Conservation (phyloP, 495 filamentous ascomycete species). For the Aspergillus heteromorphus region DNA sequence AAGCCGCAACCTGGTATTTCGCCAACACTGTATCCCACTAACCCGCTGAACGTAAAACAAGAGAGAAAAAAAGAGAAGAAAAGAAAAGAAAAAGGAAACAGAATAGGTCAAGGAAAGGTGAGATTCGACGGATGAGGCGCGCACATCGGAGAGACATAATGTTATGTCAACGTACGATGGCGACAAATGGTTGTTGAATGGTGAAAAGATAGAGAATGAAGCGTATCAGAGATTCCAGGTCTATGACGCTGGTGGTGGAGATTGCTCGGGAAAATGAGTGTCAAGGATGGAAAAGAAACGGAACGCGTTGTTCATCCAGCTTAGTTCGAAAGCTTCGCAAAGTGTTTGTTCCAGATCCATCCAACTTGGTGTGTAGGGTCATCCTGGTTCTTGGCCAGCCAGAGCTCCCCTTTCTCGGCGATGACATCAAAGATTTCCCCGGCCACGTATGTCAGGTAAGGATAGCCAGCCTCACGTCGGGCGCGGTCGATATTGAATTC, state of each 20-base stretch:
- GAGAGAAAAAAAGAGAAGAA: neutral
- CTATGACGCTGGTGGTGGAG: too few species aligned
- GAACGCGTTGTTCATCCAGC: neutral
- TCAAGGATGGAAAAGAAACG: neutral
- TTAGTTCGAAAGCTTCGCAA: slow-evolving; percentile 63
- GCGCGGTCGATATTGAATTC: slow-evolving; percentile 93
- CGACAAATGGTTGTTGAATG: too few species aligned
- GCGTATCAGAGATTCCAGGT: too few species aligned
- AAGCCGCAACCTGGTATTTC: neutral
- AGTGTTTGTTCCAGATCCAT: slow-evolving; percentile 99
- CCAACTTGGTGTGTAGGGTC: slow-evolving; percentile 72
- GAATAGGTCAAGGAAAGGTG: neutral
- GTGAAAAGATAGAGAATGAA: too few species aligned
- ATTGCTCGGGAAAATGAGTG: too few species aligned
- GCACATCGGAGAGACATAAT: too few species aligned
- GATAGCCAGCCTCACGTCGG: slow-evolving; percentile 89
- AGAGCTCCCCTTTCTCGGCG: slow-evolving; percentile 93
- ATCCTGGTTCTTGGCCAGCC: slow-evolving; percentile 96
- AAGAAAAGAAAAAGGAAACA: too few species aligned
- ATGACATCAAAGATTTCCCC: slow-evolving; percentile 92
- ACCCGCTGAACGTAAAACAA: neutral
- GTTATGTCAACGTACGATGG: too few species aligned
- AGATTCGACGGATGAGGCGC: neutral
- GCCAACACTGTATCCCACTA: neutral
- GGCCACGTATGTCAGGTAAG: slow-evolving; percentile 89